Evolutionary conservation across 2,329 filamentous ascomycete species (phyloP).

Genomic region (Phoma herbarum): DNA sequence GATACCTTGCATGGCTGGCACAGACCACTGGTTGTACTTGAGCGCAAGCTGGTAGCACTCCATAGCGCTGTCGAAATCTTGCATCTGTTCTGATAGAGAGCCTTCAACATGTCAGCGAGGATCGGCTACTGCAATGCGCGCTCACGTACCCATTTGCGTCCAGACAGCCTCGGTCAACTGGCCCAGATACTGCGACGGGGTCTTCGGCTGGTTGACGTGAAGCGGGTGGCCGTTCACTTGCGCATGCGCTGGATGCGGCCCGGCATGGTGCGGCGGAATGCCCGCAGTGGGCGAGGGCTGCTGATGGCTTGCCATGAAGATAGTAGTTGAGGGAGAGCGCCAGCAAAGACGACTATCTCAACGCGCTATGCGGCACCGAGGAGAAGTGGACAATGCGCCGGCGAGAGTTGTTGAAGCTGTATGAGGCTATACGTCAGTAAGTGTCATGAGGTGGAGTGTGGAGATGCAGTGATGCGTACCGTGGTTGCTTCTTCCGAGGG

Average conservation of each 20-base stretch:
- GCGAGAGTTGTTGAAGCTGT: neutral
- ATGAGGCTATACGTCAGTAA: neutral
- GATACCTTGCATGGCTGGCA: slow-evolving; percentile 92
- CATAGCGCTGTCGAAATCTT: slow-evolving; percentile 88
- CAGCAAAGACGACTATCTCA: slow-evolving; percentile 11
- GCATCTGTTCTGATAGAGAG: slow-evolving; percentile 84
- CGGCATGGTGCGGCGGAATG: slow-evolving; percentile 72
- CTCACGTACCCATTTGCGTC: slow-evolving; percentile 84
- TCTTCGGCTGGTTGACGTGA: slow-evolving; percentile 66
- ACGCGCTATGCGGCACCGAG: slow-evolving; percentile 21
- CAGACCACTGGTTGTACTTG: slow-evolving; percentile 85
- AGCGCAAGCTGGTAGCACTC: slow-evolving; percentile 90
- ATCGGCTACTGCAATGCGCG: slow-evolving; percentile 23
- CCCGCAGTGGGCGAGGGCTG: slow-evolving; percentile 82
- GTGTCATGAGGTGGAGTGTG: neutral
- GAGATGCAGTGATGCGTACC: slow-evolving; percentile 21
- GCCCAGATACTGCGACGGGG: slow-evolving; percentile 77
- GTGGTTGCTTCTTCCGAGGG: slow-evolving; percentile 26
- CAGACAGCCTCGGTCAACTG: slow-evolving; percentile 87
- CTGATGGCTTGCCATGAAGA: slow-evolving; percentile 72
- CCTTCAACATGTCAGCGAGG: slow-evolving; percentile 62
- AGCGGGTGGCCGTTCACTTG: slow-evolving; percentile 64
- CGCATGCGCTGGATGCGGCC: slow-evolving; percentile 69
- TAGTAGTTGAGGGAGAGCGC: slow-evolving; percentile 8
- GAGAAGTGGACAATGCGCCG: slow-evolving; percentile 15